These are phyloP conservation scores for Coniophora puteana DNA, from an alignment of 1,284 basidiomycete genomes.

Conservation along the genomic window DNA sequence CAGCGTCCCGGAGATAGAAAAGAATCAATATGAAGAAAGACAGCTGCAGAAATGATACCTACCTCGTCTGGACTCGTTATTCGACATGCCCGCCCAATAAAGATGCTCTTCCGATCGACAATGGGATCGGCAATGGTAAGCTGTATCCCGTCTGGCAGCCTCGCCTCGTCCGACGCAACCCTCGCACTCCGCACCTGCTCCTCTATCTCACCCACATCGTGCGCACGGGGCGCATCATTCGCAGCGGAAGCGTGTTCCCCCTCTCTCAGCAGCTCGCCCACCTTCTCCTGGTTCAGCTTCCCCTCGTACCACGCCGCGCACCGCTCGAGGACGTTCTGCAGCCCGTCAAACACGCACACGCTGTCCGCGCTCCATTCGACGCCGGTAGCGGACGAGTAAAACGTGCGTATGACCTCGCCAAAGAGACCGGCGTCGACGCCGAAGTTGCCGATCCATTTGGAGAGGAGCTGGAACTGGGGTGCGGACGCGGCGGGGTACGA, in stretches of 20 bases:
- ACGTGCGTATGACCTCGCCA: slow-evolving; percentile 77
- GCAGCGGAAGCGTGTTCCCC: slow-evolving; percentile 42
- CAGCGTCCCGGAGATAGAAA: slow-evolving; percentile 61
- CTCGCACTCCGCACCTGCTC: not conserved
- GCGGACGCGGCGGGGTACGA: slow-evolving; percentile 70
- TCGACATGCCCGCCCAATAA: slow-evolving; percentile 79
- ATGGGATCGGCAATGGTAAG: slow-evolving; percentile 76
- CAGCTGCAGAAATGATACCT: too few relatives aligned
- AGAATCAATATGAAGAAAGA: not conserved
- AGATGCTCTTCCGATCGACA: slow-evolving; percentile 77
- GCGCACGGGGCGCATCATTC: slow-evolving; percentile 10
- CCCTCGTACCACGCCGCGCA: slow-evolving; percentile 72
- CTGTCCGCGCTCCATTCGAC: slow-evolving; percentile 71
- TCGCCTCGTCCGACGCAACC: slow-evolving; percentile 13
- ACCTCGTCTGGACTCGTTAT: slow-evolving; percentile 80
- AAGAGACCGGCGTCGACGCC: slow-evolving; percentile 70
- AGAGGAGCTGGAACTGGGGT: slow-evolving; percentile 83
- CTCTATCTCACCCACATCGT: slow-evolving; percentile 4
- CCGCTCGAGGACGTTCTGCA: slow-evolving; percentile 72
- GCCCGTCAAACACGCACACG: slow-evolving; percentile 86
- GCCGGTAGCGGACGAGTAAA: slow-evolving; percentile 66
- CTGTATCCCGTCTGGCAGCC: slow-evolving; percentile 57
- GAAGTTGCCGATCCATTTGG: slow-evolving; percentile 81
- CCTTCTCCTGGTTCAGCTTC: slow-evolving; percentile 52
- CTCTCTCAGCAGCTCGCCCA: slow-evolving; percentile 55